These are phyloP conservation scores for Cytospora piceae DNA, from an alignment of 2,329 filamentous ascomycete species.

Conservation along the genomic window DNA sequence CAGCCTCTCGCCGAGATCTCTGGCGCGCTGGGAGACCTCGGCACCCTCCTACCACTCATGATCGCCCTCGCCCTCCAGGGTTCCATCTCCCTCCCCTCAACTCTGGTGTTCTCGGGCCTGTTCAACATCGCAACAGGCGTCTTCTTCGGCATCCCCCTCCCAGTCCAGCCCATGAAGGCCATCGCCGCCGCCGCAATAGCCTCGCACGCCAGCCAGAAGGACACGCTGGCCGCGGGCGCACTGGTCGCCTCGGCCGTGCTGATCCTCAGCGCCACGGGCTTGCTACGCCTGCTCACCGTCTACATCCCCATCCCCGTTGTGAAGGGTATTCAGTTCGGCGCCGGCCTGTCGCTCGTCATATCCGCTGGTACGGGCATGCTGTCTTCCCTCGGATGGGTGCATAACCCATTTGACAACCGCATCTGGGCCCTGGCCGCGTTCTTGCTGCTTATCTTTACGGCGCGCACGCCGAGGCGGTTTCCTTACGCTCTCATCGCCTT, in stretches of 20 bases:
- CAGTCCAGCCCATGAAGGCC: conserved; percentile 87
- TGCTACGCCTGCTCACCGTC: conserved; percentile 74
- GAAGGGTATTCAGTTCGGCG: conserved; percentile 93
- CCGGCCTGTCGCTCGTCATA: conserved; percentile 80
- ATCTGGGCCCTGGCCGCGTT: conserved; percentile 78
- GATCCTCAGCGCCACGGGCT: conserved; percentile 75
- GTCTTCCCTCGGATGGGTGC: conserved; percentile 68
- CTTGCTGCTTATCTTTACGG: conserved; percentile 69
- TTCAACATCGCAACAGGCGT: conserved; percentile 85
- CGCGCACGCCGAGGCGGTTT: conserved; percentile 60
- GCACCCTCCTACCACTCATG: conserved; percentile 86
- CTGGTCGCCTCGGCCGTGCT: conserved; percentile 76
- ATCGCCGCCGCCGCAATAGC: conserved; percentile 90
- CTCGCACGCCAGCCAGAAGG: conserved; percentile 64
- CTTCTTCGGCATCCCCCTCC: conserved; percentile 84
- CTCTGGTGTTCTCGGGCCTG: conserved; percentile 84
- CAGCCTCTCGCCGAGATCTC: conserved; percentile 74
- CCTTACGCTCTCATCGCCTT: conserved; percentile 82
- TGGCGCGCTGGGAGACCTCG: conserved; percentile 83
- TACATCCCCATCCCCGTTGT: conserved; percentile 84
- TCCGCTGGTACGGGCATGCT: conserved; percentile 74
- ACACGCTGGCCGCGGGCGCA: conserved; percentile 82
- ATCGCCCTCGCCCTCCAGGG: conserved; percentile 79
- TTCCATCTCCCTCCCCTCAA: conserved; percentile 81
- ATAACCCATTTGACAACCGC: conserved; percentile 74